A percentile compares a stretch with the other conserved stretches of the same genome.
These are phyloP conservation scores for Malassezia dermatis DNA, from an alignment of 1,284 basidiomycete genomes.

Conservation along the genomic window DNA sequence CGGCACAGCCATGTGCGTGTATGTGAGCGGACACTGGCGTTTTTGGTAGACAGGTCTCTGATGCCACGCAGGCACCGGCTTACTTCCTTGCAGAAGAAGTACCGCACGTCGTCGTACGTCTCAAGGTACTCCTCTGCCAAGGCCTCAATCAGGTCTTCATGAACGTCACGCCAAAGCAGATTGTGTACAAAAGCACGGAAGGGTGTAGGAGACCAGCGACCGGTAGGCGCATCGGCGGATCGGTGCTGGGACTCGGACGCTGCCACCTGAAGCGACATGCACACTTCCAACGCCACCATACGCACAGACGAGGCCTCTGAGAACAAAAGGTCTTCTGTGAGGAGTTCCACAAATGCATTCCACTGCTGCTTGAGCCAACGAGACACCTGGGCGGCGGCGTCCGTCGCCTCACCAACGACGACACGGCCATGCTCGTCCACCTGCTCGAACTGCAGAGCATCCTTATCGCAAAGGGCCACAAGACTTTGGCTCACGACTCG, in stretches of 20 bases:
- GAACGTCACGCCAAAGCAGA: constrained; percentile 13
- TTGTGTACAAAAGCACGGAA: constrained; percentile 9
- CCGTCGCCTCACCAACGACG: not conserved
- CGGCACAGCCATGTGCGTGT: constrained; percentile 66
- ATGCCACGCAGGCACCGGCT: constrained; percentile 34
- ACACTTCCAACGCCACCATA: constrained; percentile 18
- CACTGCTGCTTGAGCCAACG: constrained; percentile 37
- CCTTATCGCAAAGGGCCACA: constrained; percentile 7
- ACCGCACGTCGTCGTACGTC: constrained; percentile 64
- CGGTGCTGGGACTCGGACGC: constrained; percentile 4
- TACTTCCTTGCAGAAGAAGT: constrained; percentile 80
- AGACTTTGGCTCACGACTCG: constrained; percentile 13
- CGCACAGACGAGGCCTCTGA: constrained; percentile 1
- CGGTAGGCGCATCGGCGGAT: not conserved
- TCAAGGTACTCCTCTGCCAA: constrained; percentile 35
- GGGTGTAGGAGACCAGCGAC: constrained; percentile 7
- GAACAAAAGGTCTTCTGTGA: constrained; percentile 14
- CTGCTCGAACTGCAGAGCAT: not conserved
- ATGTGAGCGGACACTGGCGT: constrained; percentile 53
- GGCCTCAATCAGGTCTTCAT: constrained; percentile 27
- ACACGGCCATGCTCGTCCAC: constrained; percentile 6
- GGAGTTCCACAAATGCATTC: constrained; percentile 27
- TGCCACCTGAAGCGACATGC: constrained; percentile 17
- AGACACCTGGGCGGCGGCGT: constrained; percentile 23
- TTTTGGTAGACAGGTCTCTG: constrained; percentile 19